Percentiles rank a stretch among this genome's conserved stretches.
phyloP scores from a whole-genome alignment of 2,329 filamentous ascomycete species.

The Esteya vermicola region DNA sequence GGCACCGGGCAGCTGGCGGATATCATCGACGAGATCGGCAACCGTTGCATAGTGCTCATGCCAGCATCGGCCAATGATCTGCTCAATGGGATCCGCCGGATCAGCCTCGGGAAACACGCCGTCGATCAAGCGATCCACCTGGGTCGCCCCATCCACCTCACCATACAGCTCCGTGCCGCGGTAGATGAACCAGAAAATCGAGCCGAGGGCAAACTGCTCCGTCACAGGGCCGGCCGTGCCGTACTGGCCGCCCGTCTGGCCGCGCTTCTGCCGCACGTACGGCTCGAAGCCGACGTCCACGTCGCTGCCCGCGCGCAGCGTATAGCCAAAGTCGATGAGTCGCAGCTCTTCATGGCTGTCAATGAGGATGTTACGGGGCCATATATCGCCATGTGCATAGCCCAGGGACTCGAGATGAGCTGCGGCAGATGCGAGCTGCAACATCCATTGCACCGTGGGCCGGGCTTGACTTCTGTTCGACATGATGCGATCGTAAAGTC shows the following conservation, averaged over 20 bases:
- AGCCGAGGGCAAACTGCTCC: background rate
- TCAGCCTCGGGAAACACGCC: background rate
- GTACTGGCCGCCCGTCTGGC: background rate
- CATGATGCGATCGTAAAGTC: background rate
- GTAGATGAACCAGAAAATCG: background rate
- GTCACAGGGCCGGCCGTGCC: background rate
- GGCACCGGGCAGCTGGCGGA: background rate
- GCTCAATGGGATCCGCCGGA: background rate
- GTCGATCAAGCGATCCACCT: background rate
- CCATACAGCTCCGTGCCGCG: background rate
- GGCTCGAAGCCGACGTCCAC: background rate
- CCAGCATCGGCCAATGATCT: background rate
- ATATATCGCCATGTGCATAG: background rate
- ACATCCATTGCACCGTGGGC: background rate
- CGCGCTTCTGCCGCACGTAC: background rate
- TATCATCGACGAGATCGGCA: background rate
- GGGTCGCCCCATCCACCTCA: background rate
- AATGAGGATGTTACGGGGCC: background rate
- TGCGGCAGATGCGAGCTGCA: conserved; percentile 1
- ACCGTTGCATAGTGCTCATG: background rate
- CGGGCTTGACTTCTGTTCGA: background rate
- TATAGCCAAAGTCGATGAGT: background rate
- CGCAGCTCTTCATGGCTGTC: background rate
- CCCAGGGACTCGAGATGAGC: background rate
- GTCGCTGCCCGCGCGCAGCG: background rate